phyloP scores from a whole-genome alignment of 2,329 filamentous ascomycete genomes.

The Fusarium sublunatum region DNA sequence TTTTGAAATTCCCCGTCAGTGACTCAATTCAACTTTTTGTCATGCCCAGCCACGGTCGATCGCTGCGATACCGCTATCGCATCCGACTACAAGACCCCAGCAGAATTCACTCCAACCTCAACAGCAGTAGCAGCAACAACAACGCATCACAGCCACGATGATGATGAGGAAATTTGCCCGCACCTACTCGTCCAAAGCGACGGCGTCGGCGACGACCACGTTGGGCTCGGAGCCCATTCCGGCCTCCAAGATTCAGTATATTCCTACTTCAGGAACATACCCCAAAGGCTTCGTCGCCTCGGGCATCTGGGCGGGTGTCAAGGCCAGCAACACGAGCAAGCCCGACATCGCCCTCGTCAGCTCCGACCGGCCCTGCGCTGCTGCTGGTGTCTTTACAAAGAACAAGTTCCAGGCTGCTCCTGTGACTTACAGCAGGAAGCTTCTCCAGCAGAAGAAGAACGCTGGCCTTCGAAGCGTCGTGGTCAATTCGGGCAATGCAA shows the following conservation, averaged over 20 bases:
- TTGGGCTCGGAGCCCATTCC: constrained; percentile 64
- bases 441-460: constrained; percentile 74
- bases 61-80: constrained; percentile 42
- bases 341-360: constrained; percentile 90
- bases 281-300: constrained; percentile 90
- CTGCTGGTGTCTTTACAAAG: constrained; percentile 94
- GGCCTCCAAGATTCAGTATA: constrained; percentile 86
- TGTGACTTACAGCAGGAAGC: constrained; percentile 83
- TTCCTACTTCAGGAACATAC: constrained; percentile 86
- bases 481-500: constrained; percentile 95
- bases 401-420: constrained; percentile 98
- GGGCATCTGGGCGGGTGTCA: constrained; percentile 91
- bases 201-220: constrained; percentile 37
- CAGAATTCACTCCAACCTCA: constrained; percentile 20
- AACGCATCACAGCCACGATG: constrained; percentile 9
- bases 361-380: constrained; percentile 86
- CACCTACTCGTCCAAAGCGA: constrained; percentile 47
- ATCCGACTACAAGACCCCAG: constrained; percentile 19
- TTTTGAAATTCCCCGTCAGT: background rate
- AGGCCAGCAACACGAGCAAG: constrained; percentile 89
- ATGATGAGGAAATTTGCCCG: constrained; percentile 51
- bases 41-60: constrained; percentile 25
- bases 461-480: constrained; percentile 82
- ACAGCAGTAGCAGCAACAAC: constrained; percentile 29
- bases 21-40: constrained; percentile 23